Conservation (phyloP, 768 basidiomycete genomes). For the Sporobolomyces pararoseus region DNA sequence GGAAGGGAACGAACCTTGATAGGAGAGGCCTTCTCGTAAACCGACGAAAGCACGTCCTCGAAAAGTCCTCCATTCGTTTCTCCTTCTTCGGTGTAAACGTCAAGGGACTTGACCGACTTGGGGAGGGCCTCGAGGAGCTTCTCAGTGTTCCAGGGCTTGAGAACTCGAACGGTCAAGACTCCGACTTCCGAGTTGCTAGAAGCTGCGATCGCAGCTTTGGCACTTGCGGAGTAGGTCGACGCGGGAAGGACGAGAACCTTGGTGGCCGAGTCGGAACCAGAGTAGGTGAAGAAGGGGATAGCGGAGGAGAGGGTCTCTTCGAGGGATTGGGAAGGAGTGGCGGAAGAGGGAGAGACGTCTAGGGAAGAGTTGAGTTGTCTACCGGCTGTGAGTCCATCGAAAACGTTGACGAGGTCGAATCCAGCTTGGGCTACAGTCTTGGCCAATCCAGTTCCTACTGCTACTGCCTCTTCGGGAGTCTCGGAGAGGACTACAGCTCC, state of each 20-base stretch:
- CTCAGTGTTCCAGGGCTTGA: constrained; percentile 73
- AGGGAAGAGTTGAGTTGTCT: constrained; percentile 68
- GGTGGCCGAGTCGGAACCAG: constrained; percentile 62
- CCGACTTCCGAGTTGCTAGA: constrained; percentile 57
- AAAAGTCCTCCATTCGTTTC: constrained; percentile 62
- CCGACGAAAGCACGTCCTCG: constrained; percentile 53
- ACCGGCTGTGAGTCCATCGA: constrained; percentile 76
- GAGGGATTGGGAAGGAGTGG: constrained; percentile 50
- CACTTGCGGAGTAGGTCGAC: constrained; percentile 66
- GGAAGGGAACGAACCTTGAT: constrained; percentile 44
- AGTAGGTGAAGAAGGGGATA: constrained; percentile 71
- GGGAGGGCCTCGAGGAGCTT: constrained; percentile 64
- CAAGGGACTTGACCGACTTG: constrained; percentile 57
- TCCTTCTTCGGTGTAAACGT: constrained; percentile 69
- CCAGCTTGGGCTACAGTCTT: constrained; percentile 58
- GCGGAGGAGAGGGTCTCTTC: constrained; percentile 57
- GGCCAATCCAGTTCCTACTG: constrained; percentile 68
- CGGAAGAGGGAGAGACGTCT: constrained; percentile 51
- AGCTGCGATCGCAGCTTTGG: constrained; percentile 61
- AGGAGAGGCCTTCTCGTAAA: constrained; percentile 45
- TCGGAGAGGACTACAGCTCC: constrained; percentile 75
- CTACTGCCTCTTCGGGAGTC: constrained; percentile 70
- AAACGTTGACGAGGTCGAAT: constrained; percentile 77
- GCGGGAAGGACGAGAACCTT: constrained; percentile 62
- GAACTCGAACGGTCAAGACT: constrained; percentile 68